phyloP scores from a whole-genome alignment of 768 basidiomycete genomes.

The Omphalotus guepiniiformis region DNA sequence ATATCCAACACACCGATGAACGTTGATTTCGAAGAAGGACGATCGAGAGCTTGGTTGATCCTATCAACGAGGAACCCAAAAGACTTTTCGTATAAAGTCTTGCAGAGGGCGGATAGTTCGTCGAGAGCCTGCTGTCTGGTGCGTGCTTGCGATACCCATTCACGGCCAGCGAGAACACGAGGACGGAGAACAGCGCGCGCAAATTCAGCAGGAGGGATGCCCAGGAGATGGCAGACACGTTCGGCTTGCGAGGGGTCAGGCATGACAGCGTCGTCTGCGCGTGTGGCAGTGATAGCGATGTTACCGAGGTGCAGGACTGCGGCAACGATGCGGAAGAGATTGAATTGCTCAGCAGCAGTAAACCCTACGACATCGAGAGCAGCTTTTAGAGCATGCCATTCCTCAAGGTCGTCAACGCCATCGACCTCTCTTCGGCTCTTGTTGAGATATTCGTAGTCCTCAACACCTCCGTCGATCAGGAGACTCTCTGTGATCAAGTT shows the following conservation, averaged over 20 bases:
- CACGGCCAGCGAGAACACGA: conserved; percentile 87
- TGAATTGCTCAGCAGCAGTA: conserved; percentile 74
- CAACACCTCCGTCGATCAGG: conserved; percentile 67
- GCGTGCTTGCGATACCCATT: conserved; percentile 94
- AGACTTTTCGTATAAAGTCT: conserved; percentile 95
- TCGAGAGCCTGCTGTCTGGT: conserved; percentile 90
- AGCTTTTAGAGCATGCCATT: conserved; percentile 75
- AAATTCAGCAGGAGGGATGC: conserved; percentile 84
- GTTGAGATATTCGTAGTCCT: conserved; percentile 88
- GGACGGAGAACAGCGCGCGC: conserved; percentile 85
- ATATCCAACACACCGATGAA: conserved; percentile 99
- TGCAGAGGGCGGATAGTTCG: conserved; percentile 87
- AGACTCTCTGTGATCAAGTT: conserved; percentile 50
- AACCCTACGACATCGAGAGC: conserved; percentile 92
- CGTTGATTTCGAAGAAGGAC: conserved; percentile 85
- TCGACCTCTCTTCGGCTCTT: conserved; percentile 90
- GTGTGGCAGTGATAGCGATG: conserved; percentile 73
- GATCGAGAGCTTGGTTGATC: conserved; percentile 90
- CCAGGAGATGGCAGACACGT: conserved; percentile 87
- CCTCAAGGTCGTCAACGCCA: conserved; percentile 87
- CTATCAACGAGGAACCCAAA: conserved; percentile 93
- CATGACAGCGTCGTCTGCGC: conserved; percentile 77
- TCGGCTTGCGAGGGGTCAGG: conserved; percentile 81
- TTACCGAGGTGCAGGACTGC: conserved; percentile 96
- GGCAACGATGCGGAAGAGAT: conserved; percentile 92